Evolutionary conservation across 1,139 yeast species (phyloP), one percentile per base, ranked within the genome.

Genomic region (Sugiyamaella pinicola): DNA sequence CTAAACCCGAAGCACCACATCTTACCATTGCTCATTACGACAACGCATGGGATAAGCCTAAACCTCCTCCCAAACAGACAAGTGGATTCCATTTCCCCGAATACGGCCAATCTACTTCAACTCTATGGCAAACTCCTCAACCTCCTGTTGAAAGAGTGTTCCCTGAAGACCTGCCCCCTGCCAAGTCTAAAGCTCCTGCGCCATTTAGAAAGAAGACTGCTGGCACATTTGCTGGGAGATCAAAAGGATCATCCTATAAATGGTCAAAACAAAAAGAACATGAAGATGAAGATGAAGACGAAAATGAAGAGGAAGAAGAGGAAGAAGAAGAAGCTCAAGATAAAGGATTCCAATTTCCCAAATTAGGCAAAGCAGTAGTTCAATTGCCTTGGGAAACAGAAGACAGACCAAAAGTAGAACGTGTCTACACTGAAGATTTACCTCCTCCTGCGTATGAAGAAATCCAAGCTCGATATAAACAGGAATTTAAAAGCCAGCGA

Each of bases 1-100:
- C 74, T 2, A 59, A 53, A 33, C 75, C 79, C 5, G 79, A 77
- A 58, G 80, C 78, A 3, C 66, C 64, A 1, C 51, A 53, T 8
- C 63, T 76, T 44, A 51, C 55, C 22, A 53, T 64, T 17, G 53
- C 58, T 17, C 53, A 53, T 15, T 58, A 62, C 37, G 53, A 55
- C 10, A 67, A 67, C 43, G 63, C 55, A 2, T 69, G 72, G 72
- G 72, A 69, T 49, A 33, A 26, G 26, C 51, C 48, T 29, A 28
- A 51, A 41, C 21, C 33, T 13, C 22, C 26, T 29, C 49, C 51
- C 17, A 48, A 54, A 42, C 49, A 29, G 29, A 17, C 41, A 21
- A 9, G 29, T 22, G 40, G 24, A 12, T 53, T 53, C 50, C 49
- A 41, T n/a, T 53, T 41, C 29, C 55, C 55, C 8, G 37, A 46